Evolutionary conservation across 768 basidiomycete genomes (phyloP).

Genomic region (Psilocybe sp.): DNA sequence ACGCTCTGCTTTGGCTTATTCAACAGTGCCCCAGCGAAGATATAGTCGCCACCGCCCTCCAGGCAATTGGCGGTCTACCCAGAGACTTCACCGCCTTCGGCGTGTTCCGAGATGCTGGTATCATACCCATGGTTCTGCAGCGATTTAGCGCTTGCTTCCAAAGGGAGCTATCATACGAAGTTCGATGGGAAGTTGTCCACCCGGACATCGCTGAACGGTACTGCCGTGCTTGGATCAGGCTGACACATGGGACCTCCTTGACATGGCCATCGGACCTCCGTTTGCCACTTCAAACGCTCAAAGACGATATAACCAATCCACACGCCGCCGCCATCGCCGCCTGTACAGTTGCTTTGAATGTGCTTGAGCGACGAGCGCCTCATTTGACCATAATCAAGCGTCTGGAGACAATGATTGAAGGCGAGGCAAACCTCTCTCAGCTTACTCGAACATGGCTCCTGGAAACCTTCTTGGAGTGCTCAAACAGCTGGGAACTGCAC

Average conservation of each 20-base stretch:
- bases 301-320: constrained; percentile 23
- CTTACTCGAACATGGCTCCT: constrained; percentile 34
- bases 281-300: constrained; percentile 31
- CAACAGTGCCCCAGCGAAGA: constrained; percentile 29
- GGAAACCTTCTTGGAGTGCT: constrained; percentile 36
- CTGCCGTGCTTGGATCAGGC: constrained; percentile 38
- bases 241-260: constrained; percentile 31
- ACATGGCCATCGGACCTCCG: constrained; percentile 34
- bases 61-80: constrained; percentile 37
- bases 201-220: constrained; percentile 31
- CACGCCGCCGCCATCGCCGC: constrained; percentile 34
- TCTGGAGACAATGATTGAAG: constrained; percentile 27
- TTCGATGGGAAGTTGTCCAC: constrained; percentile 35
- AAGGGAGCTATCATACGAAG: constrained; percentile 30
- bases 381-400: constrained; percentile 34
- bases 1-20: constrained; percentile 35
- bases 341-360: constrained; percentile 32
- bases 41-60: constrained; percentile 27
- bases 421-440: constrained; percentile 27
- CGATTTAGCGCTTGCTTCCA: constrained; percentile 36
- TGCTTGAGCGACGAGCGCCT: constrained; percentile 29
- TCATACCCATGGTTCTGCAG: constrained; percentile 29
- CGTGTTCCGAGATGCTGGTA: constrained; percentile 33
- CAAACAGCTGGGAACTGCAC: constrained; percentile 35
- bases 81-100: constrained; percentile 34